Evolutionary conservation across 495 filamentous ascomycete genomes (phyloP).

Genomic region (Trichocladium antarcticum): DNA sequence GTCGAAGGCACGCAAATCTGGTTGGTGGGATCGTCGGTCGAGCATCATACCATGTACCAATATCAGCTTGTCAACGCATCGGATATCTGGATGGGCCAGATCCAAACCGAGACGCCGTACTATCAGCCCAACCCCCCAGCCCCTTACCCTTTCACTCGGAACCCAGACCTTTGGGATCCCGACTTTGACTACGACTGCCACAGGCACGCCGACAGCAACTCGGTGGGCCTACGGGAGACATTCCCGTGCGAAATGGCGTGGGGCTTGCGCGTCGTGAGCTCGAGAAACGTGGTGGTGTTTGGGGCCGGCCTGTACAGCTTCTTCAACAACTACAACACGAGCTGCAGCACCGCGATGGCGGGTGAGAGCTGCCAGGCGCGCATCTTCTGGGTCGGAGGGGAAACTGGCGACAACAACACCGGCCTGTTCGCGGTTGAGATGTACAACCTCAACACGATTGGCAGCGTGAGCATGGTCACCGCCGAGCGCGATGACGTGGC

Average conservation of each 20-base stretch:
- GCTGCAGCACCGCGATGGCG: conserved; percentile 47
- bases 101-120: conserved; percentile 87
- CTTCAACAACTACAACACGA: conserved; percentile 74
- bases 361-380: conserved; percentile 74
- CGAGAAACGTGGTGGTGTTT: conserved; percentile 53
- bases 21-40: conserved; percentile 65
- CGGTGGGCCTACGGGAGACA: conserved; percentile 18
- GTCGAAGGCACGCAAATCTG: conserved; percentile 52
- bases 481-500: conserved; percentile 17
- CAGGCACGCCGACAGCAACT: conserved; percentile 30
- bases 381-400: conserved; percentile 39
- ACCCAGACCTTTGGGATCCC: conserved; percentile 59
- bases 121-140: conserved; percentile 75
- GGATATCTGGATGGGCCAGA: conserved; percentile 71
- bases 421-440: conserved; percentile 7
- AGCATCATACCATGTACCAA: conserved; percentile 76
- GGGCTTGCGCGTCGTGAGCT: conserved; percentile 65
- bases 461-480: conserved; percentile 27
- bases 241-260: conserved; percentile 47
- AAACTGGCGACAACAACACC: too few species aligned
- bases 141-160: conserved; percentile 51
- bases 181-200: conserved; percentile 44
- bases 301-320: conserved; percentile 75
- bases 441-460: conserved; percentile 27
- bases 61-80: conserved; percentile 70